These are phyloP conservation scores for Talaromyces sp. DNA, from an alignment of 2,329 filamentous ascomycete genomes.

Conservation along the genomic window DNA sequence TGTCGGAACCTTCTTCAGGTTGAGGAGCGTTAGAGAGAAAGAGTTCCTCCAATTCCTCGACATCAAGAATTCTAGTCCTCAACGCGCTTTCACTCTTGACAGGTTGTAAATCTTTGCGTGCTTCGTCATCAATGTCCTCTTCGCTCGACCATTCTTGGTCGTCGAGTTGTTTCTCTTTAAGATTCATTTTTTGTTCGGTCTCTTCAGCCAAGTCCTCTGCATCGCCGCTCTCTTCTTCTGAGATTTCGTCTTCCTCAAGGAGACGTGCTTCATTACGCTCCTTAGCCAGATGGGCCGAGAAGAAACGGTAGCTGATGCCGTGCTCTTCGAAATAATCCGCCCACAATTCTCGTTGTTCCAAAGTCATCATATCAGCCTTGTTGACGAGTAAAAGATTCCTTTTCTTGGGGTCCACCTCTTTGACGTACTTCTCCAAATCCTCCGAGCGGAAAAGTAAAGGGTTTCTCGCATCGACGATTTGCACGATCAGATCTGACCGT, in stretches of 20 bases:
- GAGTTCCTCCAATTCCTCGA: constrained; percentile 85
- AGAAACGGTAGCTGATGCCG: constrained; percentile 88
- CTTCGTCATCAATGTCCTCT: constrained; percentile 32
- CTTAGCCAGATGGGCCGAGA: constrained; percentile 88
- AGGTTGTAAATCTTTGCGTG: constrained; percentile 31
- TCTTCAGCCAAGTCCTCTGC: constrained; percentile 47
- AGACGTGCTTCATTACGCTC: constrained; percentile 74
- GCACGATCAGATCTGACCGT: constrained; percentile 88
- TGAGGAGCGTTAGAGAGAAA: constrained; percentile 73
- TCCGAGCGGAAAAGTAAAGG: constrained; percentile 91
- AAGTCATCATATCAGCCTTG: constrained; percentile 98
- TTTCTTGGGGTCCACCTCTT: constrained; percentile 83
- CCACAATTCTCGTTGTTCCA: constrained; percentile 76
- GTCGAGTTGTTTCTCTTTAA: constrained; percentile 41
- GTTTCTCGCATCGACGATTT: constrained; percentile 97
- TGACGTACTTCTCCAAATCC: constrained; percentile 89
- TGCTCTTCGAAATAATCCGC: constrained; percentile 77
- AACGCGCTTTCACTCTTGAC: constrained; percentile 38
- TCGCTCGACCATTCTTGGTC: constrained; percentile 32
- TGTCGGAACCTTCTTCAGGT: constrained; percentile 45
- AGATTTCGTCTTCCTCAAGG: constrained; percentile 45
- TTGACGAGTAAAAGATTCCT: constrained; percentile 91
- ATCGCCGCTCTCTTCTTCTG: constrained; percentile 35
- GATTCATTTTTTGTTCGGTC: constrained; percentile 44
- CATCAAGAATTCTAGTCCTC: constrained; percentile 74